Percentiles rank a stretch among this genome's conserved stretches.
Evolutionary conservation across 2,329 filamentous ascomycete genomes (phyloP).

Genomic region (Whalleya microplaca): DNA sequence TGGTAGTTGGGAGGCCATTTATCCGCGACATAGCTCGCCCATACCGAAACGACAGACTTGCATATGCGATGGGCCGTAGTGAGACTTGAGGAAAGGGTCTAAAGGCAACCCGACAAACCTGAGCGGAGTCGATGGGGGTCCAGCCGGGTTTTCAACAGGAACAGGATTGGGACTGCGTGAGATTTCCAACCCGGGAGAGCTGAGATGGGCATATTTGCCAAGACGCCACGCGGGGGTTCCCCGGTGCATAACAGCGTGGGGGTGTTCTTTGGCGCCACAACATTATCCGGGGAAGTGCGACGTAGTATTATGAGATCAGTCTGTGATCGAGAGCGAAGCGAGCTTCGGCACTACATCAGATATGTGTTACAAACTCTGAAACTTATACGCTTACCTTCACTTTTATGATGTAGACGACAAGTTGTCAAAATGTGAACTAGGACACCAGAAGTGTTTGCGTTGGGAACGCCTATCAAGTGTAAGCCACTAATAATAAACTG

Average conservation of each 20-base stretch:
- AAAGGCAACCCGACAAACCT: conserved; percentile 10
- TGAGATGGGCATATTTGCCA: conserved; percentile 22
- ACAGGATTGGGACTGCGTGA: conserved; percentile 14
- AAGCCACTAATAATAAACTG: neutral
- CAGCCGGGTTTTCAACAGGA: conserved; percentile 24
- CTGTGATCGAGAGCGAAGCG: neutral
- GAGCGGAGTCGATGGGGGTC: conserved; percentile 33
- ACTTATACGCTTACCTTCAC: neutral
- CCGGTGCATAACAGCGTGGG: conserved; percentile 31
- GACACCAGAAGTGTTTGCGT: neutral
- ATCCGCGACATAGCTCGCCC: conserved; percentile 32
- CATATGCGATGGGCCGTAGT: conserved; percentile 29
- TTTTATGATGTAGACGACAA: too few species aligned
- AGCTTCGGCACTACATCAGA: neutral
- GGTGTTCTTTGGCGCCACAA: conserved; percentile 9
- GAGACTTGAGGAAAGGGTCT: conserved; percentile 15
- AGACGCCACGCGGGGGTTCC: conserved; percentile 24
- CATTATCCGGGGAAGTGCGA: conserved; percentile 21
- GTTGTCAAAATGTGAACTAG: too few species aligned
- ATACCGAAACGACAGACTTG: conserved; percentile 22
- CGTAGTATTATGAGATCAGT: too few species aligned
- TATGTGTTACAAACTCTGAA: neutral
- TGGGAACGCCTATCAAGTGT: neutral
- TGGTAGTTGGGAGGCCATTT: conserved; percentile 42
- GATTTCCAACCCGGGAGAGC: conserved; percentile 26